A percentile compares a stretch with the other conserved stretches of the same genome.
Evolutionary conservation across 768 basidiomycete species (phyloP).

Genomic region (Leucogyrophana mollusca): DNA sequence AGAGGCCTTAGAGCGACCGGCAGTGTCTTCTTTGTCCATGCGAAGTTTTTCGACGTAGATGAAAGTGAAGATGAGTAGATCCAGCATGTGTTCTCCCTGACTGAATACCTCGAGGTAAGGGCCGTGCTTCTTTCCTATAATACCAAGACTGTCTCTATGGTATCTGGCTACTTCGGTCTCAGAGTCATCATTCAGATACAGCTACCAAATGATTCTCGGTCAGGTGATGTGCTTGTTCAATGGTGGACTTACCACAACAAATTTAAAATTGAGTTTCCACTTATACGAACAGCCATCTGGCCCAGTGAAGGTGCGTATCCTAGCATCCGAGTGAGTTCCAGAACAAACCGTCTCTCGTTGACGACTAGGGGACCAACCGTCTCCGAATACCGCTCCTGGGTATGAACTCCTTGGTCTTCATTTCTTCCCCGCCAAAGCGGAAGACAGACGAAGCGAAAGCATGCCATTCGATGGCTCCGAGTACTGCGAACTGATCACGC

Average conservation of each 20-base stretch:
- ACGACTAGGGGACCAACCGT: slow-evolving; percentile 14
- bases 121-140: slow-evolving; percentile 15
- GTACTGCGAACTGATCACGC: slow-evolving; percentile 26
- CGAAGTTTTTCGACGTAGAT: slow-evolving; percentile 32
- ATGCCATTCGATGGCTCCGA: slow-evolving; percentile 36
- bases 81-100: slow-evolving; percentile 21
- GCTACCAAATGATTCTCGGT: background rate
- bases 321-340: background rate
- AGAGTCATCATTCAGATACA: background rate
- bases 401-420: slow-evolving; percentile 24
- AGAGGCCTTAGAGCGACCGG: no score
- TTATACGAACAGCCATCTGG: slow-evolving; percentile 3
- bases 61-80: slow-evolving; percentile 28
- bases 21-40: slow-evolving; percentile 19
- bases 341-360: background rate
- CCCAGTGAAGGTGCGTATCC: slow-evolving; percentile 8
- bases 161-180: slow-evolving; percentile 19
- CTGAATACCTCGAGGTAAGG: slow-evolving; percentile 20
- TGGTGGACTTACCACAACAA: slow-evolving; percentile 2
- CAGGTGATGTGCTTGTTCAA: background rate
- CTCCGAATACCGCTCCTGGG: slow-evolving; percentile 18
- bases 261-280: slow-evolving; percentile 4
- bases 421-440: slow-evolving; percentile 24
- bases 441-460: slow-evolving; percentile 27
- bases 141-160: slow-evolving; percentile 14